Evolutionary conservation across 768 basidiomycete genomes (phyloP), one percentile per base, ranked within the genome.

Genomic region (Mycena crocata): DNA sequence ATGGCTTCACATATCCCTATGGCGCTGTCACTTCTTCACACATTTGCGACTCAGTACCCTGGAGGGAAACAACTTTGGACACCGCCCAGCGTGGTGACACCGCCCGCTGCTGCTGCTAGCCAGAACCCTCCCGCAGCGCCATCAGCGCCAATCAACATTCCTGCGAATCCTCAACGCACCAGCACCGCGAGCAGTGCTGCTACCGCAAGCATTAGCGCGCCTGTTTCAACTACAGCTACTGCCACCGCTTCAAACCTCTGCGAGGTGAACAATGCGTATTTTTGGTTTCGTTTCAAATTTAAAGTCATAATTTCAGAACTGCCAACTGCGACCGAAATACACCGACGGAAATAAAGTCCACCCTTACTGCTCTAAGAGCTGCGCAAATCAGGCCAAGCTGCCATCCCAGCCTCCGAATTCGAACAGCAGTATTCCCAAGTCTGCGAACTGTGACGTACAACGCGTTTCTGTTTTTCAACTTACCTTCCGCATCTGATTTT

Each of bases 291-390:
- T 64, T 49, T 37, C 52, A 23, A 23, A 13, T 3, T 57, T n/a
- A 40, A 57, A 63, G 49, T 28, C 70, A 26, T 32, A 48, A 51
- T 39, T 44, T 23, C 57, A 90, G 89, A 79, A 81, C 44, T 91
- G 89, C 72, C 84, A 87, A 62, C 67, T 78, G 35, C 83, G 85
- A 52, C 87, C 88, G 26, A 90, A 86, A 69, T 84, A 85, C 71
- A 79, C 80, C 68, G 89, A 89, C 64, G 87, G 87, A 15, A 78
- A 75, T 50, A 87, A 84, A 72, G 84, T 82, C 6, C 88, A 89
- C 72, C 81, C 84, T 0, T 90, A 84, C 69, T 90, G 89, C 69
- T 78, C 87, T 71, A 90, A 86, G 78, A 83, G 82, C 7, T 90
- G 89, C 71, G 85, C 87, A n/a, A 79, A 67, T 72, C 85, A 83